Evolutionary conservation across 805 yeast genomes (phyloP), one percentile per base, ranked within the genome.

Genomic region (Spathaspora boniae): DNA sequence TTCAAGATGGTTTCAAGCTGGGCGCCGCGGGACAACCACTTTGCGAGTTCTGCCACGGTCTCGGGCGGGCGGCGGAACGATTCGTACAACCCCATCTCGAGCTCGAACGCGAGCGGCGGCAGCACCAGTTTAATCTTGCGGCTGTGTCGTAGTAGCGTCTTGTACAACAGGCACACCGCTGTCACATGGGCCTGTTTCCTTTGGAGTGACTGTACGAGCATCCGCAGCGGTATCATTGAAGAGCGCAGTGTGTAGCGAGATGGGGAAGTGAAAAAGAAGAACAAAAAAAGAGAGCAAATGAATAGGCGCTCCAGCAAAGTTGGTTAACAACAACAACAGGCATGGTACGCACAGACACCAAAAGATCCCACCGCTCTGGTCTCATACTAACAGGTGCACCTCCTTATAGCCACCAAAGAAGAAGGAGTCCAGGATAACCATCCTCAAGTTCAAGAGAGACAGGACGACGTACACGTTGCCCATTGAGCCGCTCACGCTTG

Each of bases 391-490:
- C 23, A 25, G 19, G n/a, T n/a, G n/a, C n/a, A 34, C 33, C 14
- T 8, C 37, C 33, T 32, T 26, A 11, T 28, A 54, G 61, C 52
- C 60, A 5, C 59, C 61, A 2, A 55, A 56, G 35, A 42, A 31
- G 18, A 18, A 30, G 3, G 40, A 43, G 12, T 26, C 34, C 1
- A 40, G 29, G 15, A 24, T 50, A 11, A 58, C 62, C 2, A 54
- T 65, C 3, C 38, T 67, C 32, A 67, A 65, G 44, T 61, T 65
- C 45, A 67, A 65, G 37, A 45, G 65, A 20, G 43, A 42, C 2
- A 53, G 50, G 25, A 36, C 55, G 3, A 62, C 70, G 1, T 65
- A 58, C 37, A 47, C 53, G 16, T 32, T 63, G 8, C 53, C 64
- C 0, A 34, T 64, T 7, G 49, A 49, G 43, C 58, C 5, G 5